phyloP scores from a whole-genome alignment of 345 rosid species.

The Euphorbia pulcherrima region DNA sequence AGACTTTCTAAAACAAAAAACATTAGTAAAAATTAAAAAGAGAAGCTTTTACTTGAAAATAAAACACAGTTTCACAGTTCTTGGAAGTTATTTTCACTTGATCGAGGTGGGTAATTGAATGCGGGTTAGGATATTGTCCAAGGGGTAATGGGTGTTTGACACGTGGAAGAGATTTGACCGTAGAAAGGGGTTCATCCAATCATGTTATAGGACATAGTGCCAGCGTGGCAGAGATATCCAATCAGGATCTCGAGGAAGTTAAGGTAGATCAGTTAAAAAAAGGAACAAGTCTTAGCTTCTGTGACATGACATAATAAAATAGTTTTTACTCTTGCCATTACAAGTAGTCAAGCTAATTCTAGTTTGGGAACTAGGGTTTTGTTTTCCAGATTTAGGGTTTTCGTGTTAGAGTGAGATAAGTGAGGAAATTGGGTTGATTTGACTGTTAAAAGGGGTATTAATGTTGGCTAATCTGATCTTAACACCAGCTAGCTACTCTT shows the following conservation, averaged over 20 bases:
- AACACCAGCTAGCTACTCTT: background rate
- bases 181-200: slow-evolving; percentile 47
- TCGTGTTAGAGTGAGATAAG: slow-evolving; percentile 49
- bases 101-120: slow-evolving; percentile 42
- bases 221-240: slow-evolving; percentile 64
- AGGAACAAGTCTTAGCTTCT: slow-evolving; percentile 12
- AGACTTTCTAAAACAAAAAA: slow-evolving; percentile 22
- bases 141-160: slow-evolving; percentile 40
- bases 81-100: slow-evolving; percentile 1
- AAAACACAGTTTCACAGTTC: slow-evolving; percentile 6
- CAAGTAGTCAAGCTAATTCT: slow-evolving; percentile 28
- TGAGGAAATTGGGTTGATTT: slow-evolving; percentile 47
- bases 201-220: slow-evolving; percentile 36
- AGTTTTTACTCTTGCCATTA: slow-evolving; percentile 6
- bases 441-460: slow-evolving; percentile 25
- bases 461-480: background rate
- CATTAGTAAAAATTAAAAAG: background rate
- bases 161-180: slow-evolving; percentile 41
- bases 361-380: slow-evolving; percentile 29
- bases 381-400: slow-evolving; percentile 29
- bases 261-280: slow-evolving; percentile 58
- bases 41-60: background rate
- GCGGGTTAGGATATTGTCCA: slow-evolving; percentile 29
- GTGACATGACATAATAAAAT: background rate
- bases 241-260: slow-evolving; percentile 75